These are phyloP conservation scores for Ceraceosorus bombacis DNA, from an alignment of 1,284 basidiomycete genomes.

Conservation along the genomic window DNA sequence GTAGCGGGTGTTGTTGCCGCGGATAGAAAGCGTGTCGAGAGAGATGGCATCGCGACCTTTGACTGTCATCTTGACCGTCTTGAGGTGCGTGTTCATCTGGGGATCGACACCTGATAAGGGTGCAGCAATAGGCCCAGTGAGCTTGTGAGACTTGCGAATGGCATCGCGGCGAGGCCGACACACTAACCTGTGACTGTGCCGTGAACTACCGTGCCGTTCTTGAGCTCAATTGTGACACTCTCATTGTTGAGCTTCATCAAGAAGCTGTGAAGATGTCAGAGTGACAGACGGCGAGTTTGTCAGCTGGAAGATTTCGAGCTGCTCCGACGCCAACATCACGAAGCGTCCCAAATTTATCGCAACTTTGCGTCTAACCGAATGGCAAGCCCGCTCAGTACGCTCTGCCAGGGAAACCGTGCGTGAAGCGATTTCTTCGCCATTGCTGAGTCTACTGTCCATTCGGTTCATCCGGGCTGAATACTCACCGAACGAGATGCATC, in stretches of 20 bases:
- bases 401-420: no score
- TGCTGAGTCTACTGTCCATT: no score
- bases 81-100: conserved; percentile 87
- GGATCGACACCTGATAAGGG: conserved; percentile 40
- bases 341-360: not conserved
- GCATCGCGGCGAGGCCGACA: not conserved
- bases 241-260: conserved; percentile 99
- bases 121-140: not conserved
- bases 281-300: not conserved
- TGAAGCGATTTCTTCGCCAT: no score
- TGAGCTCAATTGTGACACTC: conserved; percentile 95
- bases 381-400: no score
- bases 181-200: conserved; percentile 88
- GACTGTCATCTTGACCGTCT: conserved; percentile 91
- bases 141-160: conserved; percentile 8
- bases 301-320: not conserved
- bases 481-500: no score
- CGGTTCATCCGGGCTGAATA: no score
- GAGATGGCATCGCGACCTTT: conserved; percentile 72
- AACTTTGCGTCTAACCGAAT: no score
- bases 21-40: conserved; percentile 50
- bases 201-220: conserved; percentile 90
- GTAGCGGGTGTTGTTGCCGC: conserved; percentile 60
- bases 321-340: conserved; percentile 1
- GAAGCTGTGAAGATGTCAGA: conserved; percentile 58